Conservation (phyloP, 2,329 filamentous ascomycete species). For the Trichophyton benhamiae region DNA sequence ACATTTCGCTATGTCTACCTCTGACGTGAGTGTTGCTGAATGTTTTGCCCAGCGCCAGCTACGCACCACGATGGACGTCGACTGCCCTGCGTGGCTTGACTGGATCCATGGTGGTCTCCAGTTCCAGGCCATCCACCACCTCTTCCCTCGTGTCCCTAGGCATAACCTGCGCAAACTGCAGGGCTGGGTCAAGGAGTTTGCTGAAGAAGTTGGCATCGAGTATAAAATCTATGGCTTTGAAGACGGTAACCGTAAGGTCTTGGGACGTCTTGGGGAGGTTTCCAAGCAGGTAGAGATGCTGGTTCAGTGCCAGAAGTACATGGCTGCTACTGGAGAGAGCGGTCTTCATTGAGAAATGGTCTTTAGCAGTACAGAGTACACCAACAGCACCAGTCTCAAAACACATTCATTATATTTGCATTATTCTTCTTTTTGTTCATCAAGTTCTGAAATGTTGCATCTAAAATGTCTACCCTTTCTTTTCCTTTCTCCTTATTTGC, state of each 20-base stretch:
- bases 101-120: constrained; percentile 81
- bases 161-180: constrained; percentile 70
- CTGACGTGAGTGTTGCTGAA: constrained; percentile 68
- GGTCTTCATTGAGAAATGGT: not conserved
- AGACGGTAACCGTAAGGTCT: constrained; percentile 62
- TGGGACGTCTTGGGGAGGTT: constrained; percentile 61
- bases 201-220: constrained; percentile 68
- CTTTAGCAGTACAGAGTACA: no score
- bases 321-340: constrained; percentile 2
- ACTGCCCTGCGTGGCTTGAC: constrained; percentile 76
- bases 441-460: not conserved
- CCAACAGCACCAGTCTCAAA: no score
- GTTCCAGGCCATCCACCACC: constrained; percentile 77
- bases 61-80: constrained; percentile 84
- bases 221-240: constrained; percentile 79
- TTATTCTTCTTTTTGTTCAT: not conserved
- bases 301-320: constrained; percentile 43
- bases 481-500: not conserved
- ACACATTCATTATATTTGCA: not conserved
- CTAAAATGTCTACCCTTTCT: not conserved
- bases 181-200: constrained; percentile 67
- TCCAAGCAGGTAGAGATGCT: constrained; percentile 61
- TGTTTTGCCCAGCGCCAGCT: constrained; percentile 86
- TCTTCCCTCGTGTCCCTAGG: constrained; percentile 69
- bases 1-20: constrained; percentile 86